Evolutionary conservation across 805 yeast species (phyloP).

Genomic region (Zygoascus bituminiphila): DNA sequence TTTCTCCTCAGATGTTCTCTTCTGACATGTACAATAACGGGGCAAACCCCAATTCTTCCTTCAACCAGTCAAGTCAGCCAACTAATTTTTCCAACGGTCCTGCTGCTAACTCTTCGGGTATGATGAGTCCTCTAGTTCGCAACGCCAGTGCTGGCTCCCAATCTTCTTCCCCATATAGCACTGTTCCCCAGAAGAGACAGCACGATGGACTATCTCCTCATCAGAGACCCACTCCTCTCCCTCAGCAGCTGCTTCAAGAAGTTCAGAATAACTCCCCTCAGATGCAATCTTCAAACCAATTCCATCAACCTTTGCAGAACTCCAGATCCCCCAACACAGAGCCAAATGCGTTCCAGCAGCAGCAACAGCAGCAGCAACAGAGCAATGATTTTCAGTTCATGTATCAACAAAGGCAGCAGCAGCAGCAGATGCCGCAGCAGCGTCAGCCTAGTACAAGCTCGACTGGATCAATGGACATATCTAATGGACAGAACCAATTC

Average conservation of each 20-base stretch:
- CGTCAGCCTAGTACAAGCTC: background rate
- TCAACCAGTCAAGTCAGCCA: background rate
- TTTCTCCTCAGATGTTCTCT: constrained; percentile 13
- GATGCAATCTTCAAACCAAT: constrained; percentile 3
- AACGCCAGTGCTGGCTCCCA: constrained; percentile 1
- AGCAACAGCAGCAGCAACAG: constrained; percentile 1
- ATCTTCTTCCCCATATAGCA: constrained; percentile 3
- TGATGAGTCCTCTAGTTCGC: constrained; percentile 12
- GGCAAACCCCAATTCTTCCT: background rate
- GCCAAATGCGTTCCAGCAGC: background rate
- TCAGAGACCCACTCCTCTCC: constrained; percentile 18
- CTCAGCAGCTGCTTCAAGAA: constrained; percentile 19
- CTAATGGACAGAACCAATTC: background rate
- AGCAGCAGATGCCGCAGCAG: constrained; percentile 3
- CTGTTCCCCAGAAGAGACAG: constrained; percentile 8
- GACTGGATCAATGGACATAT: background rate
- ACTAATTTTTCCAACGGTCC: background rate
- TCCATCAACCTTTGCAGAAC: constrained; percentile 21
- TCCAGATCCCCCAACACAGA: background rate
- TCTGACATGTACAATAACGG: background rate
- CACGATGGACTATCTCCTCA: constrained; percentile 13
- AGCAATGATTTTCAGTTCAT: constrained; percentile 11
- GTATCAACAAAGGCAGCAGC: constrained; percentile 17
- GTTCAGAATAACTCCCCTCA: constrained; percentile 15
- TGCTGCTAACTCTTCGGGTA: background rate